These are phyloP conservation scores for Paraphoma chrysanthemicola DNA, from an alignment of 2,329 filamentous ascomycete species.

Conservation along the genomic window DNA sequence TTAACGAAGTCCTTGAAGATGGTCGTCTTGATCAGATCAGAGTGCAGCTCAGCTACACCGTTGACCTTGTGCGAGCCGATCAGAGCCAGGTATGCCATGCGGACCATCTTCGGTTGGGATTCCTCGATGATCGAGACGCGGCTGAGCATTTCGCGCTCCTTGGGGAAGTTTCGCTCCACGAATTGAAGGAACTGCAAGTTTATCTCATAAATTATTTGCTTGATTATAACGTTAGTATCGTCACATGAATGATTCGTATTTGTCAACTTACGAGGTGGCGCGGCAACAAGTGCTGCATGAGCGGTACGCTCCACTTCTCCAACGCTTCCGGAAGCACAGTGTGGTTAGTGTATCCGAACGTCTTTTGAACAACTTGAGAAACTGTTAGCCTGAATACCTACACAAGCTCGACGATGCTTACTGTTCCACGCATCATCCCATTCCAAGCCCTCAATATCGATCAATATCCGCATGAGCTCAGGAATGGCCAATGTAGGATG, in stretches of 20 bases:
- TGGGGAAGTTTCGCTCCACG: constrained; percentile 89
- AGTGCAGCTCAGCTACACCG: constrained; percentile 95
- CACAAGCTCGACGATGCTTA: constrained; percentile 50
- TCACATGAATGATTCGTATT: too few species aligned
- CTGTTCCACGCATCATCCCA: constrained; percentile 92
- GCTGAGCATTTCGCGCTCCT: constrained; percentile 82
- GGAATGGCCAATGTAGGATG: constrained; percentile 96
- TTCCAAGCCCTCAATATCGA: constrained; percentile 87
- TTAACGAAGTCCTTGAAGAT: constrained; percentile 99
- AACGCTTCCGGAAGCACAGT: constrained; percentile 95
- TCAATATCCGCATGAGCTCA: constrained; percentile 89
- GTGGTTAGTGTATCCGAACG: constrained; percentile 98
- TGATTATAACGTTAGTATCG: too few species aligned
- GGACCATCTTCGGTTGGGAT: constrained; percentile 94
- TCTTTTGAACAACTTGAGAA: constrained; percentile 56
- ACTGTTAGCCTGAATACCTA: constrained; percentile 15
- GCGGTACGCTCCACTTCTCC: constrained; percentile 96
- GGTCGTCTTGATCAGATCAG: constrained; percentile 97
- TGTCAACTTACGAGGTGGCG: too few species aligned
- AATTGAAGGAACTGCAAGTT: constrained; percentile 91
- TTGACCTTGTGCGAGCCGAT: constrained; percentile 99
- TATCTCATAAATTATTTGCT: too few species aligned
- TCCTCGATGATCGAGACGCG: constrained; percentile 98
- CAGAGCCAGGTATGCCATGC: constrained; percentile 94
- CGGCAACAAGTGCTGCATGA: constrained; percentile 90